Evolutionary conservation across 1,139 yeast species (phyloP).

Genomic region (Saccharomyces hybrid): DNA sequence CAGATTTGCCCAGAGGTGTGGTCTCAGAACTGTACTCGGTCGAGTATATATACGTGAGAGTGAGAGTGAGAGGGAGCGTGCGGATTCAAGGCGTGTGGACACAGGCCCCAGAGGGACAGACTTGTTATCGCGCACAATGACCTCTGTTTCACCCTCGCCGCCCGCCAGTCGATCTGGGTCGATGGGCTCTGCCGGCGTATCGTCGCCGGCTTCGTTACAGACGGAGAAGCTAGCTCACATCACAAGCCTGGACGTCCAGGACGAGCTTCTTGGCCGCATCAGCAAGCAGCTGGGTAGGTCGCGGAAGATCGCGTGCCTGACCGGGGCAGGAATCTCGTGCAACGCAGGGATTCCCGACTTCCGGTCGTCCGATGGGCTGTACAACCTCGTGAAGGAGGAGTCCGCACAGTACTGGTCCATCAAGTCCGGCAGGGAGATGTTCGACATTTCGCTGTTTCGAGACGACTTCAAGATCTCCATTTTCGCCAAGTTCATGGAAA

Average conservation of each 20-base stretch:
- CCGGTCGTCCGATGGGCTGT: constrained; percentile 75
- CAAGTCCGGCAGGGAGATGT: constrained; percentile 72
- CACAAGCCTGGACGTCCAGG: neutral
- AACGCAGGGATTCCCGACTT: constrained; percentile 96
- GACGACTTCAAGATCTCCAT: constrained; percentile 49
- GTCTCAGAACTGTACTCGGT: too few species aligned
- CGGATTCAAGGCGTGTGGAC: too few species aligned
- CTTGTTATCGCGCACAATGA: neutral
- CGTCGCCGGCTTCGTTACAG: neutral
- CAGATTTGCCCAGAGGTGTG: neutral
- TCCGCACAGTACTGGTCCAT: constrained; percentile 51
- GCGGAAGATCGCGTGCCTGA: constrained; percentile 51
- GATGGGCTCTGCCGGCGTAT: neutral
- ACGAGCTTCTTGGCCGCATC: neutral
- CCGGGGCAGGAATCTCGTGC: constrained; percentile 95
- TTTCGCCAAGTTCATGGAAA: constrained; percentile 55
- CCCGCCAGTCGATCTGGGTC: neutral
- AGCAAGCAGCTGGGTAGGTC: constrained; percentile 26
- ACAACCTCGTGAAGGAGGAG: constrained; percentile 60
- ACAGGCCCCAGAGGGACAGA: neutral
- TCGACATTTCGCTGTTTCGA: constrained; percentile 75
- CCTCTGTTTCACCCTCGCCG: neutral
- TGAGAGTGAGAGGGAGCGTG: too few species aligned
- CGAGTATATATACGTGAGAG: too few species aligned
- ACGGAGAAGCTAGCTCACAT: neutral